These are phyloP conservation scores for Apiotrichum montevideense DNA, from an alignment of 1,284 basidiomycete genomes.

Conservation along the genomic window DNA sequence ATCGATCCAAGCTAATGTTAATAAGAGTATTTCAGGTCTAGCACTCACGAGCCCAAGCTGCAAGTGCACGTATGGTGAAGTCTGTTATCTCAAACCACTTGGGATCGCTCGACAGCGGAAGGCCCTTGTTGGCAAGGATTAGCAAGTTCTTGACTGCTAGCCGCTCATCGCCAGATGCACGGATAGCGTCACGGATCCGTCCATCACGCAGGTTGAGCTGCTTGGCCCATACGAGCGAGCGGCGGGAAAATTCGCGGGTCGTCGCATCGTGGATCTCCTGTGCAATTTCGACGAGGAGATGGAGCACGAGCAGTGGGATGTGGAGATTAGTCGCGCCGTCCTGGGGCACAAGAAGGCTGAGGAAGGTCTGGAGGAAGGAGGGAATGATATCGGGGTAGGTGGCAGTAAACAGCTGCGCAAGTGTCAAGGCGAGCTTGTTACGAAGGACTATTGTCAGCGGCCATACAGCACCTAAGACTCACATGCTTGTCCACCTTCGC, in stretches of 20 bases:
- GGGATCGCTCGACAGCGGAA: conserved; percentile 54
- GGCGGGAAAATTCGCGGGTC: conserved; percentile 53
- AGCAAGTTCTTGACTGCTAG: conserved; percentile 82
- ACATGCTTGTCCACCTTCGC: conserved; percentile 45
- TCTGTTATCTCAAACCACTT: conserved; percentile 73
- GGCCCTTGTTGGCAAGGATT: conserved; percentile 69
- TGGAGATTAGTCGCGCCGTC: conserved; percentile 56
- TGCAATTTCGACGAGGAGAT: conserved; percentile 81
- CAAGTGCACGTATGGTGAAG: conserved; percentile 82
- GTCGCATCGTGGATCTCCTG: conserved; percentile 86
- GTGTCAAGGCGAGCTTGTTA: conserved; percentile 98
- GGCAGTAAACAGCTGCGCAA: conserved; percentile 88
- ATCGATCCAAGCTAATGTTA: conserved; percentile 84
- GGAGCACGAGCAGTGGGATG: conserved; percentile 69
- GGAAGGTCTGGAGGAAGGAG: conserved; percentile 47
- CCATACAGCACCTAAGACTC: conserved; percentile 15
- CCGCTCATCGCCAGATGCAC: conserved; percentile 74
- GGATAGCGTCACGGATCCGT: conserved; percentile 78
- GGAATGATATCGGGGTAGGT: conserved; percentile 50
- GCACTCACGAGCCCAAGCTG: conserved; percentile 84
- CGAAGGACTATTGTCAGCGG: conserved; percentile 46
- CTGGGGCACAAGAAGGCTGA: conserved; percentile 42
- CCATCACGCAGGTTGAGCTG: conserved; percentile 71
- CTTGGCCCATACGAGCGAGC: conserved; percentile 50
- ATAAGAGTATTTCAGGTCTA: background rate